Evolutionary conservation across 2,329 filamentous ascomycete genomes (phyloP), one percentile per base, ranked within the genome.

Genomic region (Colletotrichum gigasporum): DNA sequence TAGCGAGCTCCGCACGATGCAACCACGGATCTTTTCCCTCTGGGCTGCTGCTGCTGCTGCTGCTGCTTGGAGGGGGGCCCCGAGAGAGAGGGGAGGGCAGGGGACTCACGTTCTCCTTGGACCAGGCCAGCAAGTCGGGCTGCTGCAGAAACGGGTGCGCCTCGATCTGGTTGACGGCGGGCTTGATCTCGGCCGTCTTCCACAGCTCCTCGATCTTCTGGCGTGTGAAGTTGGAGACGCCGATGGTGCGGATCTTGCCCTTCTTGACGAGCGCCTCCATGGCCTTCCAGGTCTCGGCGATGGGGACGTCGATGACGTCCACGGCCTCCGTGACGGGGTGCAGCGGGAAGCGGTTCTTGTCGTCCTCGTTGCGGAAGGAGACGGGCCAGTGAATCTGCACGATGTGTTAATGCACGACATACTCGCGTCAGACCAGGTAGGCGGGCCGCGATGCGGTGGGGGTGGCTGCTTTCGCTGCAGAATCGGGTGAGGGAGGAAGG

Each of bases 251-350:
- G 20, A 82, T 80, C 74, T 87, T 87, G 66, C 84, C 83, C 39
- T 80, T 79, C 39, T 76, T 74, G 7, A 85, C 77, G n/a, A 89
- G 75, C 61, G 80, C 80, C 75, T 90, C 88, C 85, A 90, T 86
- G 45, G 85, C 85, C 39, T 81, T 78, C 86, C 86, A 88, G 18
- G 88, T 90, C 74, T 90, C 82, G 73, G 86, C 78, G 69, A 83
- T 79, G 69, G 71, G 69, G 8, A 75, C 69, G 18, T 75, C 69
- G 9, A 71, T 70, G 44, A 74, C 70, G 26, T 70, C 62, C n/a
- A 84, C 67, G 66, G 82, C 82, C 69, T 80, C 82, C 58, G 80
- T 81, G 37, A 81, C 80, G 3, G 79, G 63, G 16, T 82, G 80
- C 28, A 84, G 68, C 18, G 73, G 72, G 53, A 70, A 71, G 72